phyloP scores from a whole-genome alignment of 2,329 filamentous ascomycete genomes.

The Elsinoe arachidis region DNA sequence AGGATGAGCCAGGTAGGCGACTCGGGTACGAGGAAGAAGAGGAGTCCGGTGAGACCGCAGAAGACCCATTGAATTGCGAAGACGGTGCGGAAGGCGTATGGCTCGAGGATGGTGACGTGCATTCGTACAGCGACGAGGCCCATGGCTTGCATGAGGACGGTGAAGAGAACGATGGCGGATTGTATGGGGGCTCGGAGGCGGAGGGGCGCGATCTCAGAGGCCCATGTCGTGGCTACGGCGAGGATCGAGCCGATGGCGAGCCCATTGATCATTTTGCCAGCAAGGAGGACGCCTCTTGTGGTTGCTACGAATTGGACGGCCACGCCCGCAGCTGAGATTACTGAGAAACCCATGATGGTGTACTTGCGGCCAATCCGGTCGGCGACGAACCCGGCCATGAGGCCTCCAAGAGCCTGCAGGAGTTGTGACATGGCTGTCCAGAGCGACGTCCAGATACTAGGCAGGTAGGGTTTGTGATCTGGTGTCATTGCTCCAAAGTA shows the following conservation, averaged over 20 bases:
- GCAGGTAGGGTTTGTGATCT: conserved; percentile 1
- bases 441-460: conserved; percentile 23
- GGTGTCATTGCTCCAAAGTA: conserved; percentile 13
- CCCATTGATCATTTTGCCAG: conserved; percentile 40
- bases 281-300: conserved; percentile 21
- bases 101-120: conserved; percentile 21
- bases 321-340: neutral
- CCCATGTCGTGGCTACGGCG: conserved; percentile 31
- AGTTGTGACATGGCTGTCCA: conserved; percentile 1
- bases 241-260: conserved; percentile 39
- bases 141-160: conserved; percentile 41
- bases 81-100: conserved; percentile 32
- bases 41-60: conserved; percentile 20
- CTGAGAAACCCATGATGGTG: conserved; percentile 43
- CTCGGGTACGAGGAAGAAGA: neutral
- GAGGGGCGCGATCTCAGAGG: conserved; percentile 42
- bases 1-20: conserved; percentile 27
- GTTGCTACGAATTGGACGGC: neutral
- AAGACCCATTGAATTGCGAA: conserved; percentile 41
- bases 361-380: conserved; percentile 42
- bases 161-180: conserved; percentile 43
- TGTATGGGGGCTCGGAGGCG: conserved; percentile 37
- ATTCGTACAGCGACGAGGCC: conserved; percentile 37
- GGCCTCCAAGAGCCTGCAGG: conserved; percentile 35
- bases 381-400: conserved; percentile 42